Percentiles rank a stretch among this genome's conserved stretches.
These are phyloP conservation scores for Aspergillus sclerotiicarbonarius DNA, from an alignment of 495 filamentous ascomycete genomes.

Conservation along the genomic window DNA sequence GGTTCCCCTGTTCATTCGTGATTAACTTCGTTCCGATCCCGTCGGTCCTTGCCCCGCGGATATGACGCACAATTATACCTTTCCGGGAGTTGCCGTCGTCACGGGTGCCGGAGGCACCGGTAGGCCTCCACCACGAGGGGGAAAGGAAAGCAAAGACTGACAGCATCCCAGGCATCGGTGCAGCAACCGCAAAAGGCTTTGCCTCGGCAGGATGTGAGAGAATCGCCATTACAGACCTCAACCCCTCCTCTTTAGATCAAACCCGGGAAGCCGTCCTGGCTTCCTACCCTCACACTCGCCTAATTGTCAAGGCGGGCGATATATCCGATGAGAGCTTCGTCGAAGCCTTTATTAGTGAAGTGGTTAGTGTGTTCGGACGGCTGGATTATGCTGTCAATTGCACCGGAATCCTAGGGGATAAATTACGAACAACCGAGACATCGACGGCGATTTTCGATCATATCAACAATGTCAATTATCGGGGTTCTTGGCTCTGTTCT, in stretches of 20 bases:
- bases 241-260: conserved; percentile 32
- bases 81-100: conserved; percentile 33
- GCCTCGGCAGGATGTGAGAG: conserved; percentile 46
- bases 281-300: conserved; percentile 24
- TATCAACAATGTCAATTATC: conserved; percentile 52
- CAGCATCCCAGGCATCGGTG: conserved; percentile 51
- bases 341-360: conserved; percentile 33
- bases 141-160: neutral
- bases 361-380: conserved; percentile 35
- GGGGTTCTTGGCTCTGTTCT: conserved; percentile 50
- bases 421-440: conserved; percentile 36
- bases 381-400: conserved; percentile 54
- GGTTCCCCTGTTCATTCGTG: no score
- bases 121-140: conserved; percentile 7
- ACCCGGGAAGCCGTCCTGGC: conserved; percentile 32
- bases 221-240: conserved; percentile 52
- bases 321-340: conserved; percentile 44
- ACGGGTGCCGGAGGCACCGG: conserved; percentile 34
- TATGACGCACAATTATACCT: conserved; percentile 17
- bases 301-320: conserved; percentile 37
- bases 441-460: conserved; percentile 42
- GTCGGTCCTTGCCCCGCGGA: neutral
- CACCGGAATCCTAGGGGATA: conserved; percentile 45
- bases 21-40: no score
- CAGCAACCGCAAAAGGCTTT: conserved; percentile 49